A percentile compares a stretch with the other conserved stretches of the same genome.
Evolutionary conservation across 129 eudicot species (phyloP).

Genomic region (Glebionis coronaria): DNA sequence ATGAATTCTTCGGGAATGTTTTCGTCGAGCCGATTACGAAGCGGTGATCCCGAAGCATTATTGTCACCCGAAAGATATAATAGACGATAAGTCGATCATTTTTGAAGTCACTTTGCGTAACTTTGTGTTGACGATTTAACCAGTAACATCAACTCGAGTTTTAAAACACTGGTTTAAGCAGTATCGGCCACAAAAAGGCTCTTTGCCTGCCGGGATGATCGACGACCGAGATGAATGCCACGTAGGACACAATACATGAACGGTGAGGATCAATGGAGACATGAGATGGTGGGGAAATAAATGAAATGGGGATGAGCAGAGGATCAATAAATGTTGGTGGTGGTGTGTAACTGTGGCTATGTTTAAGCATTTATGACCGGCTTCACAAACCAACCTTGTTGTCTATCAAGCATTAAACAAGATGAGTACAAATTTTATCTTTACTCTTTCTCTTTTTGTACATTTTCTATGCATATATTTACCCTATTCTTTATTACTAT

Average conservation of each 20-base stretch:
- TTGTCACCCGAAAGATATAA: slow-evolving; percentile 84
- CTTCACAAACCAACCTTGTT: slow-evolving; percentile 35
- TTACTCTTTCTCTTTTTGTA: background rate
- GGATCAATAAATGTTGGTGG: slow-evolving; percentile 34
- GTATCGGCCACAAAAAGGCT: too few species aligned
- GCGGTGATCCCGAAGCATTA: slow-evolving; percentile 96
- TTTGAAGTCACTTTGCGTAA: too few species aligned
- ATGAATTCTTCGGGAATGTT: slow-evolving; percentile 25
- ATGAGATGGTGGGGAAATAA: slow-evolving; percentile 8
- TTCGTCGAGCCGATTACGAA: slow-evolving; percentile 77
- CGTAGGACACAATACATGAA: slow-evolving; percentile 10
- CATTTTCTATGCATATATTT: background rate
- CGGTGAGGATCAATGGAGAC: slow-evolving; percentile 40
- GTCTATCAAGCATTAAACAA: slow-evolving; percentile 30
- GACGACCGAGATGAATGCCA: slow-evolving; percentile 5
- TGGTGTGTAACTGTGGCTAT: slow-evolving; percentile 3
- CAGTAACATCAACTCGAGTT: too few species aligned
- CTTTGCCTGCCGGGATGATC: too few species aligned
- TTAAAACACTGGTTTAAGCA: too few species aligned
- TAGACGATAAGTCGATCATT: slow-evolving; percentile 28
- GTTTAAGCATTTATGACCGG: slow-evolving; percentile 28
- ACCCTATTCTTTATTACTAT: background rate
- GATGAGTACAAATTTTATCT: background rate
- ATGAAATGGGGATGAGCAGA: slow-evolving; percentile 24
- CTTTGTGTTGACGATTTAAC: too few species aligned